Base-by-base conservation (phyloP, 306 rosid species). In the Citrullus amarus region DNA sequence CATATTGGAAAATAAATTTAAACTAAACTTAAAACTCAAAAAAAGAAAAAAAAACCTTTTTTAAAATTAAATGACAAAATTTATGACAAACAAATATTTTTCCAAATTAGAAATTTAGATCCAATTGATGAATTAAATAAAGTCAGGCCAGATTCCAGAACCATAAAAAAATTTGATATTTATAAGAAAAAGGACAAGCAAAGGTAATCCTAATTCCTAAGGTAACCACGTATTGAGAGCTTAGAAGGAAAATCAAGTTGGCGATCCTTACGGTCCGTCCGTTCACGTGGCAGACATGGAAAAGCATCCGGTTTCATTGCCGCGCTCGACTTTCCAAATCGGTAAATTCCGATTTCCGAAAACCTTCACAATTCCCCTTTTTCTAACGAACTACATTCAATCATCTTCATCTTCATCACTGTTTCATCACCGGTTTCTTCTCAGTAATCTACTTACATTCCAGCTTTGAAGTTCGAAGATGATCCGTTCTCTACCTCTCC, bases 401-500 rank as follows among this genome's bases (percentile, higher is more conserved):
- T 39, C 16, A 67, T 18, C 70, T 34, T 63, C 70, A 63, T 14
- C 44, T 62, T 66, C 70, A 13, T 61, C 41, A 14, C 68, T 30
- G 1, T 6, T 34, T 63, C 7, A 51, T 0, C 57, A 1, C 57
- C 57, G 17, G 20, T 17, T 11, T 53, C 50, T 11, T 53, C 50
- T 38, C 61, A 4, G 12, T 8, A 39, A 6, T 69, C 60, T 22
- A 6, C 20, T 68, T 34, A 20, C 5, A 9, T 48, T 22, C 18
- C 57, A 81, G 44, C 63, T 57, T 73, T 79, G 25, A 55, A 55
- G 65, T 16, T 53, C 20, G 8, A 77, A 30, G 25, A 92, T 94
- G 98, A 87, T 88, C 74, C 88, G 83, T 51, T 84, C 86, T 7
- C 88, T 90, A 16, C 80, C 83, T 53, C 89, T 89, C 79, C 82